These are phyloP conservation scores for Stachybotrys echinatus DNA, from an alignment of 2,329 filamentous ascomycete species.

Conservation along the genomic window DNA sequence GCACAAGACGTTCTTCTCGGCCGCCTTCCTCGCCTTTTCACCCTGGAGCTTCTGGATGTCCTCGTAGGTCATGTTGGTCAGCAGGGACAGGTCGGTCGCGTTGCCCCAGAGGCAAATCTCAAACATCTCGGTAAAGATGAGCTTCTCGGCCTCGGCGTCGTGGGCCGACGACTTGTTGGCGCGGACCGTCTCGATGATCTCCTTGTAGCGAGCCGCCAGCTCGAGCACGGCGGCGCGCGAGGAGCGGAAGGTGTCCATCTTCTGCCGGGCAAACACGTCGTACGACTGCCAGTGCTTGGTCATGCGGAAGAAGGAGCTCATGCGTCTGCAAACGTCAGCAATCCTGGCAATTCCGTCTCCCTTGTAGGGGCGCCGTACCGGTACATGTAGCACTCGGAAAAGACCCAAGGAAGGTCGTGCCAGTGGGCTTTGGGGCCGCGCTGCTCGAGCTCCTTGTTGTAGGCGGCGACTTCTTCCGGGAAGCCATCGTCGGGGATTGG, in stretches of 20 bases:
- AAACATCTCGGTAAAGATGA: constrained; percentile 87
- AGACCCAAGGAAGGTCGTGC: constrained; percentile 86
- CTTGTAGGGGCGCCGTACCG: too few relatives aligned
- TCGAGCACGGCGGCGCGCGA: constrained; percentile 83
- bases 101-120: constrained; percentile 98
- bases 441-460: constrained; percentile 79
- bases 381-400: constrained; percentile 90
- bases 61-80: constrained; percentile 87
- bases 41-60: constrained; percentile 97
- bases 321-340: constrained; percentile 62
- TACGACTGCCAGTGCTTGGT: constrained; percentile 84
- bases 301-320: constrained; percentile 70
- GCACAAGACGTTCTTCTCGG: constrained; percentile 85
- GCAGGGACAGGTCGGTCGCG: constrained; percentile 85
- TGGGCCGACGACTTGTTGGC: constrained; percentile 43
- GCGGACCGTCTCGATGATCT: constrained; percentile 64
- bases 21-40: constrained; percentile 74
- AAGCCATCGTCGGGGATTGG: constrained; percentile 73
- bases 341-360: too few relatives aligned
- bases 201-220: constrained; percentile 71
- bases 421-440: constrained; percentile 66
- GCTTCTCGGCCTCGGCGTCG: constrained; percentile 64
- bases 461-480: constrained; percentile 70
- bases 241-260: constrained; percentile 86
- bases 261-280: constrained; percentile 85